Percentiles rank a stretch among this genome's conserved stretches.
Evolutionary conservation across 116 monocot species (phyloP).

Genomic region (Posidonia oceanica): DNA sequence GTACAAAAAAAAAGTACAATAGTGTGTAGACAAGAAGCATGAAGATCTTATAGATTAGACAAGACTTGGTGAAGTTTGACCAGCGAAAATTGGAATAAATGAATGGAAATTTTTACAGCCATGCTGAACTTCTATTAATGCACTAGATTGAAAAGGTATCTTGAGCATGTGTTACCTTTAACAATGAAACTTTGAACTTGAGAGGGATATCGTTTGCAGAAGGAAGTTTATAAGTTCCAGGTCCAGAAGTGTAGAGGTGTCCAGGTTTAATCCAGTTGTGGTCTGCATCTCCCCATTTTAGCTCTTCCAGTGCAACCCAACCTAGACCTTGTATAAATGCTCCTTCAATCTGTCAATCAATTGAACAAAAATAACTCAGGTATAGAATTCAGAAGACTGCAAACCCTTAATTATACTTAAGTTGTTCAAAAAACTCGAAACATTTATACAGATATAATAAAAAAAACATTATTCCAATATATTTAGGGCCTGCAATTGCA

Average conservation of each 20-base stretch:
- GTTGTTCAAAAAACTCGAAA: too few relatives aligned
- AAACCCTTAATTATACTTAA: not conserved
- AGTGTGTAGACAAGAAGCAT: too few relatives aligned
- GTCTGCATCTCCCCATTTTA: constrained; percentile 94
- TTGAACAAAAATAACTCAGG: not conserved
- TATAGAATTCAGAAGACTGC: not conserved
- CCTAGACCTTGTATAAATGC: constrained; percentile 95
- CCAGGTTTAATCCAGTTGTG: constrained; percentile 91
- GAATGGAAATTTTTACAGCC: too few relatives aligned
- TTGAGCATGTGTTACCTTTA: constrained; percentile 47
- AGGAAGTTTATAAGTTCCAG: constrained; percentile 89
- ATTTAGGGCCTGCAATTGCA: too few relatives aligned
- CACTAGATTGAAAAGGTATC: too few relatives aligned
- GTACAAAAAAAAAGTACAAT: too few relatives aligned
- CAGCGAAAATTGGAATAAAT: too few relatives aligned
- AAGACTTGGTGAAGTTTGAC: too few relatives aligned
- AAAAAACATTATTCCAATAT: too few relatives aligned
- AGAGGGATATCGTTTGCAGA: constrained; percentile 87
- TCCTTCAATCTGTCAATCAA: constrained; percentile 65
- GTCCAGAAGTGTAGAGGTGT: constrained; percentile 72
- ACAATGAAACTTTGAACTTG: constrained; percentile 78
- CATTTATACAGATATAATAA: too few relatives aligned
- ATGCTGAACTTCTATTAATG: too few relatives aligned
- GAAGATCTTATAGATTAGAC: too few relatives aligned
- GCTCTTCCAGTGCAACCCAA: constrained; percentile 88